A percentile compares a stretch with the other conserved stretches of the same genome.
phyloP scores from a whole-genome alignment of 2,329 filamentous ascomycete genomes.

The Talaromyces sp. region DNA sequence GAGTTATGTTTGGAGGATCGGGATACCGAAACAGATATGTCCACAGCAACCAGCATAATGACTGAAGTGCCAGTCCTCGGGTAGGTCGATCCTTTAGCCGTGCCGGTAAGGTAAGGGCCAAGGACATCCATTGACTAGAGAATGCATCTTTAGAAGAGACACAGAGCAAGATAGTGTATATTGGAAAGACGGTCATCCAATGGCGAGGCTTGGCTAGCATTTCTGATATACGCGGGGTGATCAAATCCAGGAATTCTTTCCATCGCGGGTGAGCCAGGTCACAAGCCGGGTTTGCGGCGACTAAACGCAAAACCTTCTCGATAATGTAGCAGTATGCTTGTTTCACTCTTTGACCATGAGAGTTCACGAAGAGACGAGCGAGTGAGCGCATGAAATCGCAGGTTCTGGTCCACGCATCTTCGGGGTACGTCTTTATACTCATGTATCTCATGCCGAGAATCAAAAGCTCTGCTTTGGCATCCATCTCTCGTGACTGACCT shows the following conservation, averaged over 20 bases:
- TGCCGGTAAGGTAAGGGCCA: conserved; percentile 70
- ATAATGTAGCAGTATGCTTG: conserved; percentile 91
- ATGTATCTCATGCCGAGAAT: conserved; percentile 89
- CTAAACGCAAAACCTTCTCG: conserved; percentile 76
- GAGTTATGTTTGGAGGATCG: conserved; percentile 62
- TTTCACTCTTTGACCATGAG: conserved; percentile 85
- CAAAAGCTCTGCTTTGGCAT: conserved; percentile 79
- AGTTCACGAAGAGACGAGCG: conserved; percentile 73
- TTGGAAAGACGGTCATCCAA: conserved; percentile 81
- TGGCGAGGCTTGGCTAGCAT: conserved; percentile 89
- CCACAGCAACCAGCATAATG: conserved; percentile 86
- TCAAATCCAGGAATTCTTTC: conserved; percentile 73
- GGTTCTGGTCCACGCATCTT: conserved; percentile 73
- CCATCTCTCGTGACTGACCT: conserved; percentile 52
- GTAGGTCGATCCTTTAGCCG: conserved; percentile 79
- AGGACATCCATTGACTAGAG: conserved; percentile 75
- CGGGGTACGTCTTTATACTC: conserved; percentile 65
- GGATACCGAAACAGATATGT: conserved; percentile 83
- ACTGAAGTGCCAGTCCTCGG: conserved; percentile 75
- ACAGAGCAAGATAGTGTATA: conserved; percentile 82
- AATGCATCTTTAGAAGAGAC: conserved; percentile 82
- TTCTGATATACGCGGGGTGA: conserved; percentile 72
- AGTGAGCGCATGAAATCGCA: conserved; percentile 83
- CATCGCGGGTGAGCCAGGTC: conserved; percentile 79
- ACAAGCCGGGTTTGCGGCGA: conserved; percentile 72